phyloP scores from a whole-genome alignment of 495 filamentous ascomycete genomes.

The Xylaria telfairii region DNA sequence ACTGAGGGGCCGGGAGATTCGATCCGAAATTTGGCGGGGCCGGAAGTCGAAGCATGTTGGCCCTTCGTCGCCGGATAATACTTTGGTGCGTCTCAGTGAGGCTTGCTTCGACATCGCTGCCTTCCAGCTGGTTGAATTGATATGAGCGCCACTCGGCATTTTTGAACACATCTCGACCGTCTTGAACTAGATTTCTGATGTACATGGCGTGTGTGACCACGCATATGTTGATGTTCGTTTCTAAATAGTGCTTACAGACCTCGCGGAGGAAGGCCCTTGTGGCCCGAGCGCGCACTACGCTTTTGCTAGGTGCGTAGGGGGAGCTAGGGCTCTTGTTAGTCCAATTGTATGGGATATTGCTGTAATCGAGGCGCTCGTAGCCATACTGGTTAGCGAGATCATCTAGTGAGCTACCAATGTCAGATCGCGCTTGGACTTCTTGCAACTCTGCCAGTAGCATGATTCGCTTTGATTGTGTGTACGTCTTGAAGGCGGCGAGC shows the following conservation, averaged over 20 bases:
- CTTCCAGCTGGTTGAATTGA: neutral
- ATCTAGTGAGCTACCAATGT: neutral
- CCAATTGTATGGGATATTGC: neutral
- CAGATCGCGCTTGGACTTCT: neutral
- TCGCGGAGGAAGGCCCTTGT: neutral
- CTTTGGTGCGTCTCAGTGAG: neutral
- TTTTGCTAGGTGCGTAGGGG: neutral
- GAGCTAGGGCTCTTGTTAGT: neutral
- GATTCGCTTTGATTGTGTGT: neutral
- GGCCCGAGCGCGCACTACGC: neutral
- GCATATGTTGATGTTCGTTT: neutral
- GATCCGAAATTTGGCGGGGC: neutral
- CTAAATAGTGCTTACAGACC: neutral
- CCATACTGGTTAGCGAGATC: neutral
- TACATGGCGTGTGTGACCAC: neutral
- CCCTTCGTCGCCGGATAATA: neutral
- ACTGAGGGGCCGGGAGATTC: neutral
- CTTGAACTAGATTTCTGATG: neutral
- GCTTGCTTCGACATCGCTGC: neutral
- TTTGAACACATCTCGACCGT: neutral
- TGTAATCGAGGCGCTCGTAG: neutral
- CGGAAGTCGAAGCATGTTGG: neutral
- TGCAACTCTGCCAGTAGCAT: neutral
- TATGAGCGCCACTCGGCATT: neutral
- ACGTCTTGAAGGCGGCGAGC: neutral